Evolutionary conservation across 805 yeast genomes (phyloP), one percentile per base, ranked within the genome.

Genomic region (Blastobotrys muscicola): DNA sequence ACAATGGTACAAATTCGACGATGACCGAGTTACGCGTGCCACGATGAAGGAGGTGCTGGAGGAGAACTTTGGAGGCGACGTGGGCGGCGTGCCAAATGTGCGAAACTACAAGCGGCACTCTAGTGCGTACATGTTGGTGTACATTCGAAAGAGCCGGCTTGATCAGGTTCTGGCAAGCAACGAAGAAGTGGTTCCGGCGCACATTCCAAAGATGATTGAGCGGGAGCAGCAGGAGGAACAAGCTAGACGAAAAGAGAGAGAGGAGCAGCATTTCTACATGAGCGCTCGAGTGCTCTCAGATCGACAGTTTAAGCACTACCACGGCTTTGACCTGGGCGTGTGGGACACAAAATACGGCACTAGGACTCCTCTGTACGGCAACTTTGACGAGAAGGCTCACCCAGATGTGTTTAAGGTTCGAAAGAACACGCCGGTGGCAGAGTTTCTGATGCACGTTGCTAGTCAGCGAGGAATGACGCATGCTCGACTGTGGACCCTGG

Each of bases 81-180:
- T 51, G 13, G 38, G 34, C 29, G 42, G 36, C n/a, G 29, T 12
- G n/a, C 29, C 37, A 15, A 36, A 30, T 16, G 26, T 13, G 38
- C 37, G 43, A 2, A 69, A 73, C 37, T 66, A 83, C 26, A 76
- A 85, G 51, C 77, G 95, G 38, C 92, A 86, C 33, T 89, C 97
- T 0, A 85, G 92, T 35, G 98, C 98, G 1, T 92, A 92, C 58
- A 92, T 92, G 98, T 74, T 92, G 64, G 97, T 92, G 2, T 92
- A 92, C 59, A 74, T 89, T 49, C 73, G 94, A 43, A 78, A 84
- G 56, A 65, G 74, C 2, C 74, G 74, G 33, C 61, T 77, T 33
- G 70, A 68, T 2, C 71, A 70, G 9, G 69, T 90, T 11, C 68
- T 92, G 46, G 78, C 76, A 9, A 75, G 72, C 2, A 53, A 64